These are phyloP conservation scores for Eucalyptus guilfoylei DNA, from an alignment of 345 rosid genomes.

Conservation along the genomic window DNA sequence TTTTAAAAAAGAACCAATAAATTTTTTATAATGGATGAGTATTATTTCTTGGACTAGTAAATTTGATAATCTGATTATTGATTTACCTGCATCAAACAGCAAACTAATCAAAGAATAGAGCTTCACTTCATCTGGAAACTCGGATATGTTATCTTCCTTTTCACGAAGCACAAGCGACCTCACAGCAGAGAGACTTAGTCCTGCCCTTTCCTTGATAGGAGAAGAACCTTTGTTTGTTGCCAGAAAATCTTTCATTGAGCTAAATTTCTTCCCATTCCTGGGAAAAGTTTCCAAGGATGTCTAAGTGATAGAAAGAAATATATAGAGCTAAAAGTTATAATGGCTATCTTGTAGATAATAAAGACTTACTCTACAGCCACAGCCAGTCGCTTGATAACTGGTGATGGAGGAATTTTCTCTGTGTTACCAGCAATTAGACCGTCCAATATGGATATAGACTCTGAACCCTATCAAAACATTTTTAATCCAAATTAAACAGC, in stretches of 20 bases:
- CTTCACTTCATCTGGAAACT: constrained; percentile 59
- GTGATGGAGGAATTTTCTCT: constrained; percentile 56
- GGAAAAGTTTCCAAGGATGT: background rate
- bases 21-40: background rate
- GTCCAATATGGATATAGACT: constrained; percentile 38
- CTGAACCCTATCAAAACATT: constrained; percentile 31
- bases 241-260: constrained; percentile 75
- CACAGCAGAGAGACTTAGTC: constrained; percentile 80
- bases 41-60: background rate
- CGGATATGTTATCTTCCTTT: constrained; percentile 63
- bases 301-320: background rate
- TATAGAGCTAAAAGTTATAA: background rate
- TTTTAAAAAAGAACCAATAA: background rate
- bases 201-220: constrained; percentile 69
- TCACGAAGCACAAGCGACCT: constrained; percentile 89
- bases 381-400: constrained; percentile 74
- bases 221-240: constrained; percentile 68
- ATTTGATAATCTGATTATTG: background rate
- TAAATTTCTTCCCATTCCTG: constrained; percentile 62
- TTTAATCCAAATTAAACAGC: background rate
- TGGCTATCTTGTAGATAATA: background rate
- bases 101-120: constrained; percentile 34
- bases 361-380: constrained; percentile 70
- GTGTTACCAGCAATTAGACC: constrained; percentile 37
- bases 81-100: constrained; percentile 66